Evolutionary conservation across 225 moss, liverwort and hornwort genomes (phyloP), one percentile per base, ranked within the genome.

Genomic region (Pseudoscleropodium purum): DNA sequence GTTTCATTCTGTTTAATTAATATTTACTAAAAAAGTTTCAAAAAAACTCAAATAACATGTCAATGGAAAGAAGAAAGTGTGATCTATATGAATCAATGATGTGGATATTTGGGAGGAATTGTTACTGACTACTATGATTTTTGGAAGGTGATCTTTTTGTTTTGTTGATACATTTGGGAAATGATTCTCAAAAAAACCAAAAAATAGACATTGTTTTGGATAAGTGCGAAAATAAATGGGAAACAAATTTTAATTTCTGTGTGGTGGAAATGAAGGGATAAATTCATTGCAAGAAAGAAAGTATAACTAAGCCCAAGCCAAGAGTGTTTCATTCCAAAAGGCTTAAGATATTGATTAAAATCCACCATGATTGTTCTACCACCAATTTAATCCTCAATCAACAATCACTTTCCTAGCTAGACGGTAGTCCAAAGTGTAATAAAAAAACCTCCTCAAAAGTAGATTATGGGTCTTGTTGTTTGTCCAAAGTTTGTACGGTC

Each of bases 391-490:
- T 1, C n/a, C n/a, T 13, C 24, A 7, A 69, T n/a, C 7, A 13
- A 69, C 24, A 24, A 13, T 39, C 7, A 24, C 13, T n/a, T n/a
- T 3, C 7, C n/a, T n/a, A n/a, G n/a, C 23, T n/a, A n/a, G 2
- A 69, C 0, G 7, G 1, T 2, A 69, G 2, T n/a, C 2, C 0
- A 24, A n/a, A n/a, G 4, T 4, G 0, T 7, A 23, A 69, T n/a
- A 5, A 2, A 69, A 39, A 20, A n/a, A 4, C n/a, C 7, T n/a
- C 23, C 1, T 69, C 5, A n/a, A 4, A 69, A 69, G 23, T 0
- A 11, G 0, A 0, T 0, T 37, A 68, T 6, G 2, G 12, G 4
- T 12, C 23, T 23, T 37, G 7, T 68, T n/a, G 23, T 23, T 37
- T 68, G 68, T 2, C 6, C 5, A 33, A 68, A 69, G n/a, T n/a